These are phyloP conservation scores for Pythium insidiosum DNA, from an alignment of 352 stramenopile species.

Conservation along the genomic window DNA sequence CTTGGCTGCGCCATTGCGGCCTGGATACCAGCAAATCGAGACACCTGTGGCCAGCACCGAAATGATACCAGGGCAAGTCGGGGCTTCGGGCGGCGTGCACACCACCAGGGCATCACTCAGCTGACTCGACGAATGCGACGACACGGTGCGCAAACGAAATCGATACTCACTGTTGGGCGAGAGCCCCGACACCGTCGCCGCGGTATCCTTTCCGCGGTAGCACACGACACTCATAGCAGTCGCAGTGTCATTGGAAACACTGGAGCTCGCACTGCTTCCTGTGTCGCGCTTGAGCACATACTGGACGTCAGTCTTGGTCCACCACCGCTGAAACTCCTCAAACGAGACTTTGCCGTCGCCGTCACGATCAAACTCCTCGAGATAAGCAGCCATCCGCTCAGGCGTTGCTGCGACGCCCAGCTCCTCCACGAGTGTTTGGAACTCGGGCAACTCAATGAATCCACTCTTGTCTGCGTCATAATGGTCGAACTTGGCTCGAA, in stretches of 20 bases:
- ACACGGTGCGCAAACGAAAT: constrained; percentile 78
- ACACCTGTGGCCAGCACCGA: constrained; percentile 37
- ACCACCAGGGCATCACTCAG: constrained; percentile 74
- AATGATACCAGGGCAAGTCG: constrained; percentile 49
- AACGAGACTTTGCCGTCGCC: constrained; percentile 82
- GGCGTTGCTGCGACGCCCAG: constrained; percentile 73
- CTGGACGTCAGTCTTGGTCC: constrained; percentile 67
- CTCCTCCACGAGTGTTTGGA: constrained; percentile 78
- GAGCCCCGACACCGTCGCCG: constrained; percentile 43
- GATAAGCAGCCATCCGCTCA: constrained; percentile 78
- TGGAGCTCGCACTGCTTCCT: constrained; percentile 8
- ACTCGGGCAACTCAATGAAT: constrained; percentile 80
- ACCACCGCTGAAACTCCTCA: constrained; percentile 85
- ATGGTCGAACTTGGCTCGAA: constrained; percentile 60
- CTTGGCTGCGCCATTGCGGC: constrained; percentile 43
- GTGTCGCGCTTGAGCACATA: constrained; percentile 78
- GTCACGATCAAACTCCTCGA: constrained; percentile 76
- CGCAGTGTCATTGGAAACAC: constrained; percentile 3
- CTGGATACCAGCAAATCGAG: constrained; percentile 80
- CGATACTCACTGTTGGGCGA: constrained; percentile 80
- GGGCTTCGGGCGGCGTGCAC: constrained; percentile 43
- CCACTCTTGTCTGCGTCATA: constrained; percentile 67
- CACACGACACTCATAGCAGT: constrained; percentile 67
- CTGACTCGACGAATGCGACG: constrained; percentile 60
- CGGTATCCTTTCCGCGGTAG: constrained; percentile 58